Conservation (phyloP, 1,284 basidiomycete genomes). For the Ceratobasidium sp. region DNA sequence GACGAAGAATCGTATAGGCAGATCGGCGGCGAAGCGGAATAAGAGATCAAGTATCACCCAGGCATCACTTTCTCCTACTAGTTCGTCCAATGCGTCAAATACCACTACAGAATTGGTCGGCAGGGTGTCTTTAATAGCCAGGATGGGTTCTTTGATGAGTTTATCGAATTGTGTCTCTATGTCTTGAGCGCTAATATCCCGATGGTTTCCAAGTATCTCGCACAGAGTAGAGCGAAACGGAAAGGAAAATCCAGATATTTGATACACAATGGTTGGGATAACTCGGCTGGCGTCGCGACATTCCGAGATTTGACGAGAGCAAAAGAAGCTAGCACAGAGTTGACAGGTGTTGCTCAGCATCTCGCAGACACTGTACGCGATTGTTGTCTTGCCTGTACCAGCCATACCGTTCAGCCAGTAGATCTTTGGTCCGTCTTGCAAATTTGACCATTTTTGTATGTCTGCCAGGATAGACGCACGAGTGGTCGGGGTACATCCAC, state of each 20-base stretch:
- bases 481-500: slow-evolving; percentile 36
- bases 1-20: slow-evolving; percentile 10
- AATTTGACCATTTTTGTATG: slow-evolving; percentile 37
- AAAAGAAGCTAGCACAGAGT: too few species aligned
- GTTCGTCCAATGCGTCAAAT: slow-evolving; percentile 33
- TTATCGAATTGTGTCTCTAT: slow-evolving; percentile 17
- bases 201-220: neutral
- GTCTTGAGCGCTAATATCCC: neutral
- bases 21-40: neutral
- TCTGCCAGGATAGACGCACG: slow-evolving; percentile 41
- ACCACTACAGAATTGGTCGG: neutral
- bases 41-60: neutral
- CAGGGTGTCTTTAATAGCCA: neutral
- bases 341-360: too few species aligned
- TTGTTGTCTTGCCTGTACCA: too few species aligned
- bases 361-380: too few species aligned
- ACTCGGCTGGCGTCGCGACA: too few species aligned
- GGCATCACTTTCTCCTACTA: neutral
- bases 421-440: neutral
- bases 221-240: neutral
- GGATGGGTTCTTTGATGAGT: slow-evolving; percentile 13
- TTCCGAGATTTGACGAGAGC: too few species aligned
- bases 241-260: slow-evolving; percentile 9
- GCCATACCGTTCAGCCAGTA: too few species aligned
- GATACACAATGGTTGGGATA: slow-evolving; percentile 31